These are phyloP conservation scores for Neofusicoccum ribis DNA, from an alignment of 2,329 filamentous ascomycete species.

Conservation along the genomic window DNA sequence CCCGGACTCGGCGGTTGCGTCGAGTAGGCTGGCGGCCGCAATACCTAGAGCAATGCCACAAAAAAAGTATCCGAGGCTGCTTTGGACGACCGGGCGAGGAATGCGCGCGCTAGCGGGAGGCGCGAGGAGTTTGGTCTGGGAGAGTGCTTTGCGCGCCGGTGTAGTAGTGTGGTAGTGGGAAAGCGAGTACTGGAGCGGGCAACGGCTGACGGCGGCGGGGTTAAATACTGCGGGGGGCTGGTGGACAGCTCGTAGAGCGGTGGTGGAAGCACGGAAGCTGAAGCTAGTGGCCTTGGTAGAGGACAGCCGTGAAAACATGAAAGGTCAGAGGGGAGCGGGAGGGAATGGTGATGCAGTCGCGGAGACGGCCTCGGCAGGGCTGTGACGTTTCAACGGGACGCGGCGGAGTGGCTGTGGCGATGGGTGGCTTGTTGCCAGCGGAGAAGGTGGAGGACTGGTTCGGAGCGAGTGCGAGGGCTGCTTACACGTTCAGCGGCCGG, in stretches of 20 bases:
- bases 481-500: background rate
- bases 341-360: background rate
- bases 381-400: background rate
- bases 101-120: background rate
- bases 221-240: background rate
- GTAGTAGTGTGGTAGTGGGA: background rate
- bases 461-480: background rate
- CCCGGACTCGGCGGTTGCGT: slow-evolving; percentile 22
- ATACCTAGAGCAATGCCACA: slow-evolving; percentile 33
- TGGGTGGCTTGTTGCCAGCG: background rate
- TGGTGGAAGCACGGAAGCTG: background rate
- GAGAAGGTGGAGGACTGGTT: background rate
- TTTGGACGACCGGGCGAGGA: slow-evolving; percentile 4
- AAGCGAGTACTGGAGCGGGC: background rate
- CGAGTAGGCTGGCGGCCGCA: slow-evolving; percentile 34
- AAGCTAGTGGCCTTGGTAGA: background rate
- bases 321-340: background rate
- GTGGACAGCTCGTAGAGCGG: background rate
- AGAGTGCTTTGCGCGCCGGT: background rate
- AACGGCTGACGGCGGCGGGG: background rate
- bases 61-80: slow-evolving; percentile 31
- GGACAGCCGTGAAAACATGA: slow-evolving; percentile 8
- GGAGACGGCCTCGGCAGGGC: background rate
- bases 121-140: background rate
- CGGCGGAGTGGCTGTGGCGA: slow-evolving; percentile 13